Percentiles rank a stretch among this genome's conserved stretches.
Evolutionary conservation across 2,329 filamentous ascomycete genomes (phyloP).

Genomic region (Aspergillus pseudoglaucus): DNA sequence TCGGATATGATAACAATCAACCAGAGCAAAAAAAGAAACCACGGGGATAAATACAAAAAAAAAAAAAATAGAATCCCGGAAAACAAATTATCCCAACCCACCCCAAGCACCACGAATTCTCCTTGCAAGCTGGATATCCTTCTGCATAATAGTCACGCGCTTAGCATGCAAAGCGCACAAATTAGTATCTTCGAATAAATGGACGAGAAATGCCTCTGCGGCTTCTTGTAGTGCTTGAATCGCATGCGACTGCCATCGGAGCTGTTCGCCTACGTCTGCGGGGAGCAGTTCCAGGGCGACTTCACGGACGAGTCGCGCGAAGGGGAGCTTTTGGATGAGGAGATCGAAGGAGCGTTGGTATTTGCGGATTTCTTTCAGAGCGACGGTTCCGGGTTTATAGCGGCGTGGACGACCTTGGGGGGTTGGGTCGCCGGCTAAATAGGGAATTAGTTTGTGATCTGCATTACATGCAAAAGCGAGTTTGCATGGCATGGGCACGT

Average conservation of each 20-base stretch:
- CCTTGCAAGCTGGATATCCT: conserved; percentile 89
- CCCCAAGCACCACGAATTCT: conserved; percentile 74
- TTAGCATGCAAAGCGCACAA: conserved; percentile 95
- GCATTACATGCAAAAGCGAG: not conserved
- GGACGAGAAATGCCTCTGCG: conserved; percentile 90
- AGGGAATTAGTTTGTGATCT: conserved; percentile 6
- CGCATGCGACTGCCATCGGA: conserved; percentile 94
- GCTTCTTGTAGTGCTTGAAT: conserved; percentile 92
- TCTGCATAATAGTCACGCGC: conserved; percentile 94
- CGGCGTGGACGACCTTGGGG: conserved; percentile 56
- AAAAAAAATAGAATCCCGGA: conserved; percentile 1
- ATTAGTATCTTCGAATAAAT: conserved; percentile 95
- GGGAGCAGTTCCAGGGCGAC: conserved; percentile 53
- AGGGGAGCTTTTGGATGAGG: conserved; percentile 58
- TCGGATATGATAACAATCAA: not conserved
- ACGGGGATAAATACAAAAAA: not conserved
- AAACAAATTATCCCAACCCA: conserved; percentile 49
- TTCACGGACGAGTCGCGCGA: conserved; percentile 45
- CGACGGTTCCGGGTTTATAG: conserved; percentile 74
- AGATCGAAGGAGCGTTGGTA: conserved; percentile 89
- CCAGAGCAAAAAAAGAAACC: conserved; percentile 5
- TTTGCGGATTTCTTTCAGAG: conserved; percentile 82
- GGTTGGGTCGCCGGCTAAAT: conserved; percentile 64
- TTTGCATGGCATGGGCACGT: conserved; percentile 9
- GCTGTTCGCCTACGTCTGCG: conserved; percentile 54